phyloP scores from a whole-genome alignment of 2,329 filamentous ascomycete genomes.

The Fusarium napiforme region DNA sequence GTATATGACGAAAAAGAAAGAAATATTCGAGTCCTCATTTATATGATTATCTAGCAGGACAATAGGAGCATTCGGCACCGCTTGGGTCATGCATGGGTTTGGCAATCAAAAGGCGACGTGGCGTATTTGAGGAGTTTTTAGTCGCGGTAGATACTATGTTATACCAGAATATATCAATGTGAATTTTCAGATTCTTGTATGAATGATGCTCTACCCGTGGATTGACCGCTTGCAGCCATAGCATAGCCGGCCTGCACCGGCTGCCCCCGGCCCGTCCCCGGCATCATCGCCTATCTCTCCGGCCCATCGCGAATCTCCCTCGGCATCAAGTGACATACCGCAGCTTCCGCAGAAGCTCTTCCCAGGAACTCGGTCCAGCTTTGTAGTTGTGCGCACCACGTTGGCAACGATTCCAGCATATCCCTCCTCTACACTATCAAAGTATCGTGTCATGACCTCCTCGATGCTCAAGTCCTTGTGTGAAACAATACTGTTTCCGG shows the following conservation, averaged over 20 bases:
- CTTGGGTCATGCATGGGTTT: slow-evolving; percentile 37
- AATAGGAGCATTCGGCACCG: slow-evolving; percentile 34
- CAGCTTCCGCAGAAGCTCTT: slow-evolving; percentile 72
- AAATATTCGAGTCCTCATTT: slow-evolving; percentile 18
- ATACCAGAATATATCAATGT: slow-evolving; percentile 18
- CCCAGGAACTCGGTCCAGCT: slow-evolving; percentile 68
- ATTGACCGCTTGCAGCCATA: slow-evolving; percentile 79
- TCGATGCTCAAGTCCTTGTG: slow-evolving; percentile 89
- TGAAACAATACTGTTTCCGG: slow-evolving; percentile 60
- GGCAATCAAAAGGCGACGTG: slow-evolving; percentile 42
- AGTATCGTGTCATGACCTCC: slow-evolving; percentile 89
- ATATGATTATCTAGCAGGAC: slow-evolving; percentile 26
- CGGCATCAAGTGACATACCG: slow-evolving; percentile 71
- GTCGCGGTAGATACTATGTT: slow-evolving; percentile 29
- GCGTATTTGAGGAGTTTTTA: slow-evolving; percentile 42
- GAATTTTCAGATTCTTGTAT: slow-evolving; percentile 19
- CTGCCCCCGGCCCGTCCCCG: slow-evolving; percentile 31
- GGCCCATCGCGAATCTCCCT: slow-evolving; percentile 71
- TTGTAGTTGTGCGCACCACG: slow-evolving; percentile 90
- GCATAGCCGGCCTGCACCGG: slow-evolving; percentile 60
- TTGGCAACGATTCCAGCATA: slow-evolving; percentile 95
- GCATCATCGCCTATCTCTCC: slow-evolving; percentile 66
- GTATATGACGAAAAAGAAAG: slow-evolving; percentile 26
- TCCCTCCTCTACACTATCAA: slow-evolving; percentile 80
- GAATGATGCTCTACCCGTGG: slow-evolving; percentile 54